These are phyloP conservation scores for Pseudocercospora vitis DNA, from an alignment of 2,329 filamentous ascomycete genomes.

Conservation along the genomic window DNA sequence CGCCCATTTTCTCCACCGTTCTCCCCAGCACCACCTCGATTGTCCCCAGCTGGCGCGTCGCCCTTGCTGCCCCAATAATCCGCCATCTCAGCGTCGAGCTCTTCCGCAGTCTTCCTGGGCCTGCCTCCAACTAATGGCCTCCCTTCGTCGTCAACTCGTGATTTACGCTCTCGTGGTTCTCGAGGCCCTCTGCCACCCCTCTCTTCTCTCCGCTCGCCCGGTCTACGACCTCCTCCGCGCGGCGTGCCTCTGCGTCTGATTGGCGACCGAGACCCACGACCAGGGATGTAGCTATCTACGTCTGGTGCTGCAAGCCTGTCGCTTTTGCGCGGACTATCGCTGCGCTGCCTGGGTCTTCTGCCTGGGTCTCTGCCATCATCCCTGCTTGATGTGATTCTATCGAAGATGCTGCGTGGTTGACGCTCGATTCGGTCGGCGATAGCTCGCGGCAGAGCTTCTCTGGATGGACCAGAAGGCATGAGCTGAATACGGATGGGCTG, in stretches of 20 bases:
- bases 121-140: conserved; percentile 45
- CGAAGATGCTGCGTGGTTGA: conserved; percentile 63
- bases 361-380: conserved; percentile 41
- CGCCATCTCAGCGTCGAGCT: conserved; percentile 94
- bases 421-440: conserved; percentile 52
- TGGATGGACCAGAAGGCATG: conserved; percentile 51
- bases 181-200: conserved; percentile 44
- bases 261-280: conserved; percentile 55
- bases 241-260: conserved; percentile 52
- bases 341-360: conserved; percentile 36
- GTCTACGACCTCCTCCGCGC: conserved; percentile 51
- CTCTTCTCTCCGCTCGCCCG: conserved; percentile 47
- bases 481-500: conserved; percentile 72
- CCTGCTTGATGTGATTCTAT: conserved; percentile 49
- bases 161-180: conserved; percentile 12
- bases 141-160: conserved; percentile 50
- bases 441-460: conserved; percentile 38
- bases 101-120: conserved; percentile 82
- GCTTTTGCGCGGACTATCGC: conserved; percentile 50
- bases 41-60: conserved; percentile 40
- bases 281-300: conserved; percentile 79
- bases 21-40: conserved; percentile 22
- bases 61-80: conserved; percentile 71
- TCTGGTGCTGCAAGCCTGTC: conserved; percentile 61
- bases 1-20: conserved; percentile 18